Base-by-base conservation (phyloP, 345 rosid genomes). In the Punica granatum region DNA sequence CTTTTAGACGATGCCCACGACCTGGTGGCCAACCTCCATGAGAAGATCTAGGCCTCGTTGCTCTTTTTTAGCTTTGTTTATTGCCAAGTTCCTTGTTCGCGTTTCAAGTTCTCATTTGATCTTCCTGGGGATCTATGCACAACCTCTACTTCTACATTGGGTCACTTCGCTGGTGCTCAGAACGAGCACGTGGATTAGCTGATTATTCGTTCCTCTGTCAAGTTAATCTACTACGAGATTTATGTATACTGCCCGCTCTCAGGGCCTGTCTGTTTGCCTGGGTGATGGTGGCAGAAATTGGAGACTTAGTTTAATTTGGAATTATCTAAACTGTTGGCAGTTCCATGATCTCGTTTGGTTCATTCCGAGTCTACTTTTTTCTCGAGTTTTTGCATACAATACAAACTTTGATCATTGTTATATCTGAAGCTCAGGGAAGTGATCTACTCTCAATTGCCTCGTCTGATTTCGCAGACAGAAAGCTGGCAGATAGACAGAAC, bases 1-100 rank as follows among this genome's bases (percentile, higher is more conserved):
- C 98, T 93, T 77, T 83, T 93, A 28, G 98, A 93, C 28, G 94
- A 90, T 80, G 92, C 98, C 12, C 98, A 93, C 71, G 93, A 88
- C 83, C 78, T 87, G 77, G 96, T 93, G 51, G 94, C 82, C 64
- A 82, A 80, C 33, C 84, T 93, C 67, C 94, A 93, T 30, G 84
- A 90, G 75, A 93, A 90, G 86, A 85, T 93, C 56, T 80, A 76
- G 78, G 51, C 48, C 46, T 2, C 19, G 33, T 56, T 30, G 23
- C 25, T 25, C 21, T 30, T 46, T 42, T 66, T 56, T 46, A 16
- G 48, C 60, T 36, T 26, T 15, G 35, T 48, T 34, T 43, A 43
- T 42, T 48, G 60, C 33, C 21, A n/a, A 72, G 51, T 25, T 33
- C 58, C 23, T 61, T 56, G 34, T 26, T 26, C 14, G 61, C 61